These are phyloP conservation scores for Hypomyces rosellus DNA, from an alignment of 2,329 filamentous ascomycete genomes.

Conservation along the genomic window DNA sequence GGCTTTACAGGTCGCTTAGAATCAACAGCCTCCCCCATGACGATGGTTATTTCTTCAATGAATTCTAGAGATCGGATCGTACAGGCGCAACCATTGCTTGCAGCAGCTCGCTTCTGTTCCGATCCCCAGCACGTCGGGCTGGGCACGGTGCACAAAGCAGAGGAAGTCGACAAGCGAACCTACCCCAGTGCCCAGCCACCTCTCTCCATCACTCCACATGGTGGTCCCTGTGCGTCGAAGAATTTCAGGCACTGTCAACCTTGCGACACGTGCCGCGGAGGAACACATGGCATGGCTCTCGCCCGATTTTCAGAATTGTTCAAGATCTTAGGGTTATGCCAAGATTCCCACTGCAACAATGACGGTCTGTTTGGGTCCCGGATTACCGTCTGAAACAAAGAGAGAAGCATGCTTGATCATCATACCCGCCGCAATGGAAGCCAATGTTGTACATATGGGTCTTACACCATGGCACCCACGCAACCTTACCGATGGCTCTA, in stretches of 20 bases:
- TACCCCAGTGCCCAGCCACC: not conserved
- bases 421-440: conserved; percentile 14
- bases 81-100: conserved; percentile 4
- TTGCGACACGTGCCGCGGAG: not conserved
- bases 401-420: conserved; percentile 20
- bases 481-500: not conserved
- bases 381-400: conserved; percentile 15
- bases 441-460: too few species aligned
- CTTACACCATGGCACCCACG: too few species aligned
- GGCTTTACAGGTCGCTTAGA: conserved; percentile 1
- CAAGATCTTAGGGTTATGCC: not conserved
- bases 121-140: conserved; percentile 1
- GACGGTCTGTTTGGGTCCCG: conserved; percentile 8
- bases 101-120: not conserved
- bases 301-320: not conserved
- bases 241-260: not conserved
- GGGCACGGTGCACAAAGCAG: conserved; percentile 6
- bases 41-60: not conserved
- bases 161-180: not conserved
- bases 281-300: not conserved
- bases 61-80: conserved; percentile 9
- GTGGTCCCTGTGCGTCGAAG: not conserved
- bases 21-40: not conserved
- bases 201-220: not conserved
- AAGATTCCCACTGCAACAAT: conserved; percentile 6